Base-by-base conservation (phyloP, 1,139 yeast species). In the Yarrowia galli region DNA sequence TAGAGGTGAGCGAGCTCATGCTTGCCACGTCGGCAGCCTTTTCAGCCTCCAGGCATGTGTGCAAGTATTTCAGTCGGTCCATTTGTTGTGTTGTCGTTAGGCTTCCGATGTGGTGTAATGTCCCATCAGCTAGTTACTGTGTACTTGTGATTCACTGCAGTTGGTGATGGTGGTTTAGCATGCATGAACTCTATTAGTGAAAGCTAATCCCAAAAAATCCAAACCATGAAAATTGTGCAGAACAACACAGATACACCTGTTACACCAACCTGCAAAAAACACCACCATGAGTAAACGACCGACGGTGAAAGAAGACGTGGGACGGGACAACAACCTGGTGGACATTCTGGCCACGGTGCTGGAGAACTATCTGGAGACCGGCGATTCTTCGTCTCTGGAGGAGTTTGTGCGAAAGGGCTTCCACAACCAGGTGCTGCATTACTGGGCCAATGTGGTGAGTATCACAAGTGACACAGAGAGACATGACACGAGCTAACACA, bases 381-480 rank as follows among this genome's bases (percentile, higher is more conserved):
- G 28, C 28, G 64, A 58, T 20, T 58, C 64, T 3, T 43, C 64
- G 20, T 18, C 49, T 6, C 51, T 58, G 9, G 64, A 58, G 42
- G 51, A 58, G 64, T 58, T 58, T 58, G 64, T 58, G 8, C 8
- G 48, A 5, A 18, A 25, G 23, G 64, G 64, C 6, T 58, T 43
- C 25, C 64, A 58, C 28, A 28, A 28, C 51, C 64, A 58, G 51
- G 64, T 58, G 32, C 1, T 58, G 20, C 20, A 18, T 4, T 42
- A 43, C 8, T 58, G 64, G 64, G 51, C 16, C 42, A 20, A 43
- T 18, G 64, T 42, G 64, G 64, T 58, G 64, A 58, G 64, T 58
- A 32, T 3, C n/a, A n/a, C n/a, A 3, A 22, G n/a, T 45, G 32
- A 3, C 28, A 15, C 28, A 15, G 13, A 45, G 32, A 28, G 10